Base-by-base conservation (phyloP, 2,329 filamentous ascomycete genomes). In the Aspergillus sp. region DNA sequence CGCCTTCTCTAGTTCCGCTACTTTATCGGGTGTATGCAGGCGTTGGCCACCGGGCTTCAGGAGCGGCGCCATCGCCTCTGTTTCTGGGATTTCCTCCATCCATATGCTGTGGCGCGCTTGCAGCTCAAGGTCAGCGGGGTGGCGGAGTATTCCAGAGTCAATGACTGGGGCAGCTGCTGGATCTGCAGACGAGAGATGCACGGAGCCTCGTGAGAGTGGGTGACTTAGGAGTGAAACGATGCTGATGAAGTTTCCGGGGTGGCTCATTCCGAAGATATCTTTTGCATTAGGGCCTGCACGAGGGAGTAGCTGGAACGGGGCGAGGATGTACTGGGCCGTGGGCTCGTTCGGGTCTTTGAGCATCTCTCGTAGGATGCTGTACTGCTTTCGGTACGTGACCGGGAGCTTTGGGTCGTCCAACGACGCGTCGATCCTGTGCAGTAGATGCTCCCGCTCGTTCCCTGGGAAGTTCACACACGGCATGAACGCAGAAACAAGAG, bases 51-150 rank as follows among this genome's bases (percentile, higher is more conserved):
- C 60, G 2, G 63, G 60, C 51, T 74, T 76, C 6, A 79, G 60
- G 3, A 74, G 64, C 33, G 57, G 65, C 6, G 35, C 72, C 44
- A 73, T 59, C 21, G 66, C 74, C 58, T 63, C 62, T 7, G 66
- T 73, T 35, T 57, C 64, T 48, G 65, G 71, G 52, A 73, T 66
- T 12, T 59, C 72, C 4, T 69, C 70, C 15, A 75, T 61, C 41
- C 68, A 73, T 31, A 72, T 68, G 5, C 72, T 57, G 37, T 74
- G 70, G 5, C 72, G 68, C 0, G 76, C 73, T 0, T 77, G 63
- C 8, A 80, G 59, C 41, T 79, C 72, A 4, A 75, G 55, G 55
- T 81, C 79, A 3, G 78, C 64, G 0, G 79, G 76, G 55, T 81
- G 75, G 7, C 73, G 70, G 17, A 81, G 68, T 39, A 78, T 79